phyloP scores from a whole-genome alignment of 2,329 filamentous ascomycete species.

The Trichoderma arundinaceum region DNA sequence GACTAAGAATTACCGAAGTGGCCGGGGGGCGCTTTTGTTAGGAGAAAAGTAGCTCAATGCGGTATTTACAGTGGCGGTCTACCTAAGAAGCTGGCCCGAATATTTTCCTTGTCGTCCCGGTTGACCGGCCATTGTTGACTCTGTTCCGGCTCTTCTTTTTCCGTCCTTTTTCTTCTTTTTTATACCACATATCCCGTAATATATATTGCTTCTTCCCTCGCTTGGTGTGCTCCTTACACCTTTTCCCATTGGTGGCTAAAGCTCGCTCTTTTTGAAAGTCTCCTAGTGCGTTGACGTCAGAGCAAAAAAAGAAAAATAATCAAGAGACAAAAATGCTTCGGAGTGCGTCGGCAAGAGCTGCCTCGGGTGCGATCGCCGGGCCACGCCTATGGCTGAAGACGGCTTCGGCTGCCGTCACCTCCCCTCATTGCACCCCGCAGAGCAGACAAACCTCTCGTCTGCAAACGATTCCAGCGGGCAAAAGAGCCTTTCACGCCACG shows the following conservation, averaged over 20 bases:
- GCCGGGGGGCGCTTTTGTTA: background rate
- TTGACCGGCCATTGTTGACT: constrained; percentile 7
- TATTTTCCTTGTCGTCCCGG: constrained; percentile 16
- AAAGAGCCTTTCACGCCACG: constrained; percentile 34
- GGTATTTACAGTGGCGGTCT: constrained; percentile 8
- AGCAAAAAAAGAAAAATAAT: background rate
- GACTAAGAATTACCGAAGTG: no score
- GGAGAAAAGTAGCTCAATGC: constrained; percentile 8
- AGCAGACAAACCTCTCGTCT: background rate
- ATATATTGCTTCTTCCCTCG: background rate
- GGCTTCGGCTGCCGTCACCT: background rate
- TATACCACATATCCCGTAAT: background rate
- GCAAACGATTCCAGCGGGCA: background rate
- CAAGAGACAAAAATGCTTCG: constrained; percentile 24
- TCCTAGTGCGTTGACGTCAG: no score
- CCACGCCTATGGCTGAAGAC: constrained; percentile 18
- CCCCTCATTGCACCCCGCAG: constrained; percentile 23
- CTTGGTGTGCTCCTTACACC: background rate
- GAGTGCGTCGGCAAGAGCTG: constrained; percentile 26
- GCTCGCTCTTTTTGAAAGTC: background rate
- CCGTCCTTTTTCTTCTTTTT: no score
- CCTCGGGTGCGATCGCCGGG: constrained; percentile 23
- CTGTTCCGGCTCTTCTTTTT: background rate
- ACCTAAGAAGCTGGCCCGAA: background rate
- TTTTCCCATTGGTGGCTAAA: background rate